A percentile compares a stretch with the other conserved stretches of the same genome.
These are phyloP conservation scores for Eucalyptus guilfoylei DNA, from an alignment of 345 rosid species.

Conservation along the genomic window DNA sequence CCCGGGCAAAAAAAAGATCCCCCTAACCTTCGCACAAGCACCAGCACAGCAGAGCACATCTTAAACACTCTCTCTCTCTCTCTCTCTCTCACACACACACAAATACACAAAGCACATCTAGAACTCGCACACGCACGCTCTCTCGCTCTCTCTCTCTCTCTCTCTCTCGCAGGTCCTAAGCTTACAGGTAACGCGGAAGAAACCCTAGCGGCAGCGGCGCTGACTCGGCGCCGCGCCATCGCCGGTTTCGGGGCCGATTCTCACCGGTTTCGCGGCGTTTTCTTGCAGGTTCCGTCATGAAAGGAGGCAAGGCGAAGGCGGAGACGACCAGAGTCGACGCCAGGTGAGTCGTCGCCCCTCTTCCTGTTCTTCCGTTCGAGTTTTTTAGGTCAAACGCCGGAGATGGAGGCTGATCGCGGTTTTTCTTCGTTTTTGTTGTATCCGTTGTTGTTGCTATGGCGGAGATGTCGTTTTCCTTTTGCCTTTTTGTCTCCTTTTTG, in stretches of 20 bases:
- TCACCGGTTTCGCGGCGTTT: background rate
- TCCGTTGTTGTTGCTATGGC: background rate
- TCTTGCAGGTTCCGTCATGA: slow-evolving; percentile 49
- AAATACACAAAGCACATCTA: background rate
- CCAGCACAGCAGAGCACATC: background rate
- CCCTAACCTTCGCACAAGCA: background rate
- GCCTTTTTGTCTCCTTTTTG: background rate
- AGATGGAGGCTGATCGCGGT: background rate
- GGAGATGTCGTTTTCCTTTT: background rate
- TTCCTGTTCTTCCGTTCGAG: background rate
- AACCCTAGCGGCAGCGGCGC: background rate
- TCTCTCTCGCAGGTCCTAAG: background rate
- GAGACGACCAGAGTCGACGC: slow-evolving; percentile 13
- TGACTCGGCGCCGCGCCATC: background rate
- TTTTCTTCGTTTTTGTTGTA: background rate
- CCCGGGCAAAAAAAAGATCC: background rate
- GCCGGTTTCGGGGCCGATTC: background rate
- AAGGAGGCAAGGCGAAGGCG: slow-evolving; percentile 42
- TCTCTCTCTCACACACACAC: background rate
- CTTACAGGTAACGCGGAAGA: background rate
- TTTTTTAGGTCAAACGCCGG: background rate
- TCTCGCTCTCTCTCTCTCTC: background rate
- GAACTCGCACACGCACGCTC: background rate
- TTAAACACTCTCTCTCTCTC: background rate
- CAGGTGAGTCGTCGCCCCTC: slow-evolving; percentile 14